Evolutionary conservation across 768 basidiomycete genomes (phyloP), one percentile per base, ranked within the genome.

Genomic region (Pulveroboletus sp.): DNA sequence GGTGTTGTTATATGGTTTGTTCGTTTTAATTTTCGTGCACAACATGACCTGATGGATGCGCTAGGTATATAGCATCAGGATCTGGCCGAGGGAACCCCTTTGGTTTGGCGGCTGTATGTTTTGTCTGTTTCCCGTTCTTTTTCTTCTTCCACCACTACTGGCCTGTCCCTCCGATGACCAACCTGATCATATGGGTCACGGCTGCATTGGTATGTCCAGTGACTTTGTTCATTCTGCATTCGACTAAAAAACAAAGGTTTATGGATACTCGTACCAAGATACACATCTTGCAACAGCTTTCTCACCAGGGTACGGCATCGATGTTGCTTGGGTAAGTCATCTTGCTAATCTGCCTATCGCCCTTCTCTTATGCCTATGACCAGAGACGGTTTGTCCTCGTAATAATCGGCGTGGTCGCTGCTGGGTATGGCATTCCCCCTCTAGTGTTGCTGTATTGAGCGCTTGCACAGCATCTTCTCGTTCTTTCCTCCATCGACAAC

Each of bases 261-360:
- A 87, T 35, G 88, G 87, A 2, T 89, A 84, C 63, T 89, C 85
- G 10, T 88, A 85, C 66, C 77, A 84, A 63, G 80, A 85, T 63
- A 66, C 71, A 0, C 75, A 80, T 54, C 65, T 81, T 29, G 20
- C 59, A 3, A 31, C 71, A n/a, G 69, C 79, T 37, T 75, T 71
- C 23, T 79, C 75, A 25, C 79, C 74, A 37, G 84, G 82, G 14
- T 76, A 68, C 43, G 88, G 88, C 1, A 77, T 77, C 50, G 62
- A 73, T 21, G 80, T 92, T n/a, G 81, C 87, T 16, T 91, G 87
- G 88, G 83, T 82, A 57, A 34, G 71, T 58, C 7, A n/a, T 32
- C 0, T 13, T 27, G 14, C 51, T 21, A 17, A 10, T 6, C 13
- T 29, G 13, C 13, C 37, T 43, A 9, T 20, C 11, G 6, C 6